Conservation (phyloP, 2,329 filamentous ascomycete genomes). For the Cladophialophora yegresii region DNA sequence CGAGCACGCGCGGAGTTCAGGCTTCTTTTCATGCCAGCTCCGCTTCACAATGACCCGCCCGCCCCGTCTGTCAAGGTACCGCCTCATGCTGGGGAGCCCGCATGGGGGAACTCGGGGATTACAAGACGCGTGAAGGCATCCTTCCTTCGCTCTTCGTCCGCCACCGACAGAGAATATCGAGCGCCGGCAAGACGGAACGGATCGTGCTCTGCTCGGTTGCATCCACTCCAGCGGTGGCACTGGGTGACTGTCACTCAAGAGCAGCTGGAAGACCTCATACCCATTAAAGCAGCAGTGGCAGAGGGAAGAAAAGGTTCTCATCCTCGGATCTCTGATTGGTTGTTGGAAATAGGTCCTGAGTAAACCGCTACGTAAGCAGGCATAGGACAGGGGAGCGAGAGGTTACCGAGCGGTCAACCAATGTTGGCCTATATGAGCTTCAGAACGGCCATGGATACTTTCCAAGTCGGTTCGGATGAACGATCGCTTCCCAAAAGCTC, state of each 20-base stretch:
- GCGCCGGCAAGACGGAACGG: slow-evolving; percentile 7
- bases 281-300: neutral
- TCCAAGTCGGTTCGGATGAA: neutral
- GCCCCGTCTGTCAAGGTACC: neutral
- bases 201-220: slow-evolving; percentile 1
- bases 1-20: neutral
- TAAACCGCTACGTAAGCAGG: slow-evolving; percentile 15
- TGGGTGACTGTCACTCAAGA: neutral
- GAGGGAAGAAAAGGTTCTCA: slow-evolving; percentile 2
- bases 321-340: slow-evolving; percentile 1
- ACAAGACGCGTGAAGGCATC: neutral
- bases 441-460: slow-evolving; percentile 6
- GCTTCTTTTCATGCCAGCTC: neutral
- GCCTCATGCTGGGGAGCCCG: neutral
- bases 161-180: neutral
- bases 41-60: neutral
- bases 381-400: neutral
- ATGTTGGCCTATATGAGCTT: neutral
- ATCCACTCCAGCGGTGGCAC: neutral
- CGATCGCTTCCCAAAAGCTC: slow-evolving; percentile 13
- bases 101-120: neutral
- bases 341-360: slow-evolving; percentile 14
- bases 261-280: neutral
- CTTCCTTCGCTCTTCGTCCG: neutral
- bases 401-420: neutral